phyloP scores from a whole-genome alignment of 495 filamentous ascomycete species.

The Penicillium paxilli region DNA sequence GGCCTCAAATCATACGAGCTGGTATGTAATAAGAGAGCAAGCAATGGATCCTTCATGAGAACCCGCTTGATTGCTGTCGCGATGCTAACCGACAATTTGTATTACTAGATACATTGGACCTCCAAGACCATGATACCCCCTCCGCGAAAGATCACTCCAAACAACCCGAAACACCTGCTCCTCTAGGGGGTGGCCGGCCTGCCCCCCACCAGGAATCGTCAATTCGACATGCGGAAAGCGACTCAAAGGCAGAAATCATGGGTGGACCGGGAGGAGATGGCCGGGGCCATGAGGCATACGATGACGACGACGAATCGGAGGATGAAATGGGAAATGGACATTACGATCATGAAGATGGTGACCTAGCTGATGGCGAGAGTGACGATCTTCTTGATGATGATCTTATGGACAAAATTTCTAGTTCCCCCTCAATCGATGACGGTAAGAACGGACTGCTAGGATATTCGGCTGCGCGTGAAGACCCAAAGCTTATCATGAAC shows the following conservation, averaged over 20 bases:
- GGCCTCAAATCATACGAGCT: conserved; percentile 76
- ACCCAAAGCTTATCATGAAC: conserved; percentile 62
- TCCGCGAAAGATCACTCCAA: conserved; percentile 77
- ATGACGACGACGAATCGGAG: conserved; percentile 38
- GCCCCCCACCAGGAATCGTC: conserved; percentile 86
- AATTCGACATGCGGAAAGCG: conserved; percentile 74
- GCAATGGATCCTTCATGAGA: not conserved
- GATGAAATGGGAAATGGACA: conserved; percentile 39
- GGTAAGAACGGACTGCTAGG: conserved; percentile 70
- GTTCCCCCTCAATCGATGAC: conserved; percentile 97
- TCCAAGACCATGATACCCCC: conserved; percentile 79
- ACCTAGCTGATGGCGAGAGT: conserved; percentile 70
- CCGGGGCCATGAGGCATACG: conserved; percentile 46
- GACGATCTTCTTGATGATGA: conserved; percentile 84
- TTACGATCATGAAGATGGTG: conserved; percentile 59
- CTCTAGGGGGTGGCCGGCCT: conserved; percentile 55
- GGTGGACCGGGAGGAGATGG: conserved; percentile 50
- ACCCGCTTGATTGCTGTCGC: not conserved
- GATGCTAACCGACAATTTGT: not conserved
- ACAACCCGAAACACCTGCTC: conserved; percentile 50
- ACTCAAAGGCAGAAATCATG: conserved; percentile 65
- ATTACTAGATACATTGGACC: conserved; percentile 83
- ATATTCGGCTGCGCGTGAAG: conserved; percentile 3
- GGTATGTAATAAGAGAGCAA: conserved; percentile 52
- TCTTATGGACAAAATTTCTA: conserved; percentile 95